Evolutionary conservation across 2,329 filamentous ascomycete genomes (phyloP), one percentile per base, ranked within the genome.

Genomic region (Ciborinia camelliae): DNA sequence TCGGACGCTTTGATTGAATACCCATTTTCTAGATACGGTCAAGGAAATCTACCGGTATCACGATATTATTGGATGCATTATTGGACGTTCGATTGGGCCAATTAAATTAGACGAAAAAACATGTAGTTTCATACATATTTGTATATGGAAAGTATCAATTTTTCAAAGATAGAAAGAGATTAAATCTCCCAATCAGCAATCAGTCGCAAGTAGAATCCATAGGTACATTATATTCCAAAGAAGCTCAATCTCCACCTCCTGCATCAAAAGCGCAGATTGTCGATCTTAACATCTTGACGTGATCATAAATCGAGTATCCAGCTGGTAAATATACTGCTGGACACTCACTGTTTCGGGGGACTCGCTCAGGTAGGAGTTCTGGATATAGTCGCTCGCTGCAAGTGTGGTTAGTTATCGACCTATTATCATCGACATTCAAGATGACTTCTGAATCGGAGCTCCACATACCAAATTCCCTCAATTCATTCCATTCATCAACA

Each of bases 401-500:
- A 4, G 8, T 0, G 23, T 35, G 9, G 20, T 58, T 23, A 58
- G 28, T 23, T 3, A 3, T 26, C 10, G 10, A 3, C 4, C n/a
- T 26, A 35, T 1, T 26, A 35, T 1, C 0, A 35, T 18, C 4
- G 5, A 4, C 15, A 3, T 5, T 7, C 10, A 5, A n/a, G 9
- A 20, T 26, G n/a, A 9, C 1, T 48, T 48, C 23, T 23, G 20
- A 23, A 23, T n/a, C 1, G 10, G 15, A 23, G 14, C 15, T 9
- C 6, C 7, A 35, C 54, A 20, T 58, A 58, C 54, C 54, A 23
- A 58, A 58, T 2, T 58, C 39, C 15, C 54, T 58, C 41, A 58
- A 35, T 5, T 47, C 28, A 35, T 58, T 58, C 41, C 54, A 58
- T 14, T 58, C 54, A 58, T 58, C 9, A 6, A 58, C 28, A 12